Conservation (phyloP, 1,284 basidiomycete genomes). For the Neolentinus lepideus region DNA sequence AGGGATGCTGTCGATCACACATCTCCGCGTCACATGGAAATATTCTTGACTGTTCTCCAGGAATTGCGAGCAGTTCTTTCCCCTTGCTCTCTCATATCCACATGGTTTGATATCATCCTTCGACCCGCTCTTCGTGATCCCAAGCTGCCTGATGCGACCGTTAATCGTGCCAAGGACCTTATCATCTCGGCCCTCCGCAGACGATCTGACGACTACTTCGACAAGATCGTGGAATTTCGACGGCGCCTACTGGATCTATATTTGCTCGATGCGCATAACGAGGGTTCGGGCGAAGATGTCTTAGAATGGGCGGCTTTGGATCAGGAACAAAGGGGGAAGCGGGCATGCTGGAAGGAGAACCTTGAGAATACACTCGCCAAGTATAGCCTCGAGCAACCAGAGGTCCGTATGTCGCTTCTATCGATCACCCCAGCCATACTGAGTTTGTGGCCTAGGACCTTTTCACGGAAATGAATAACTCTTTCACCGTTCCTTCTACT, state of each 20-base stretch:
- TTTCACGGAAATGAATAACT: constrained; percentile 52
- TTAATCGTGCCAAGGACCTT: constrained; percentile 65
- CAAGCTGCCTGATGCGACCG: constrained; percentile 46
- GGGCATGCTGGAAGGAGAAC: constrained; percentile 65
- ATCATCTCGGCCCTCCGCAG: constrained; percentile 54
- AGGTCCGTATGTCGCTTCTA: constrained; percentile 36
- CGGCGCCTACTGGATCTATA: constrained; percentile 65
- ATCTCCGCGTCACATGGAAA: constrained; percentile 49
- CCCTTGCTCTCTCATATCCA: constrained; percentile 57
- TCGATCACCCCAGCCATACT: background rate
- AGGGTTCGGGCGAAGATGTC: constrained; percentile 62
- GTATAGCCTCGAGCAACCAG: constrained; percentile 51
- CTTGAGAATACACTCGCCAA: constrained; percentile 65
- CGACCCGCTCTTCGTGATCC: constrained; percentile 70
- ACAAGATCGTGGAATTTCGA: constrained; percentile 57
- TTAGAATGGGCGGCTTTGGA: constrained; percentile 66
- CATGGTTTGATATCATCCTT: constrained; percentile 73
- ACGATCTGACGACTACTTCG: constrained; percentile 33
- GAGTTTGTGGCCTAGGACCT: constrained; percentile 45
- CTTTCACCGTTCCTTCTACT: constrained; percentile 49
- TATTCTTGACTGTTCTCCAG: constrained; percentile 58
- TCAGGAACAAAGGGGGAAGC: constrained; percentile 48
- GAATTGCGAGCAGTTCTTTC: constrained; percentile 55
- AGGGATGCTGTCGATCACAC: constrained; percentile 57
- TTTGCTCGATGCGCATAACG: constrained; percentile 66